Evolutionary conservation across 306 rosid species (phyloP), one percentile per base, ranked within the genome.

Genomic region (Arachis stenosperma): DNA sequence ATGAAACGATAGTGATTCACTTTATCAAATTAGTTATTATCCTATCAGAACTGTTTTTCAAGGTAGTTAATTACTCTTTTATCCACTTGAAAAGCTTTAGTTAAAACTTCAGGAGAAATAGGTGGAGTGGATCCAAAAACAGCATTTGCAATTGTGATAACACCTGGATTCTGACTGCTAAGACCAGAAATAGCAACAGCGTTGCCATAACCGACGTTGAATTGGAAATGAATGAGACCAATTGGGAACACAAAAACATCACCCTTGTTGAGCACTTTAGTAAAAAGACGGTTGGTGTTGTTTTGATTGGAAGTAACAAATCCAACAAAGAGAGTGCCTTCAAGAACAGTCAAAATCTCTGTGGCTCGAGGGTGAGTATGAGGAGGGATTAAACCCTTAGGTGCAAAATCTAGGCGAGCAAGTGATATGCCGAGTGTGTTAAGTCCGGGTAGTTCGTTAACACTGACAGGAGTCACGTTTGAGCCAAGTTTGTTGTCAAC

Each of bases 101-200:
- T 60, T 2, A 76, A 79, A 5, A 76, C 79, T 6, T 81, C 81
- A 0, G 72, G 17, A 51, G 61, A 33, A 7, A 67, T 76, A 27
- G 61, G 62, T 7, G 84, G 84, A 9, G 46, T 12, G 0, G 84
- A 59, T 51, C 78, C 81, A 40, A 81, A 81, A 2, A 52, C 61
- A 7, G 62, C 62, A 27, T 57, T 27, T 27, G 62, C 62, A 12
- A 66, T 7, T 1, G 71, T 66, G 39, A 46, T 13, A 1, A 64
- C 69, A 8, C 69, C 69, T 8, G 69, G 29, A 9, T 64, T 64
- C 41, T 64, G 54, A 12, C 69, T 61, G 15, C 54, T 64, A 3
- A 64, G 69, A 2, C 53, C 53, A 15, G 69, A 3, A 15, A 64
- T 42, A 7, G 53, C 66, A 40, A 43, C 36, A 2, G 69, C 69